Evolutionary conservation across 495 filamentous ascomycete species (phyloP), one percentile per base, ranked within the genome.

Genomic region (Stereocaulon alpinum): DNA sequence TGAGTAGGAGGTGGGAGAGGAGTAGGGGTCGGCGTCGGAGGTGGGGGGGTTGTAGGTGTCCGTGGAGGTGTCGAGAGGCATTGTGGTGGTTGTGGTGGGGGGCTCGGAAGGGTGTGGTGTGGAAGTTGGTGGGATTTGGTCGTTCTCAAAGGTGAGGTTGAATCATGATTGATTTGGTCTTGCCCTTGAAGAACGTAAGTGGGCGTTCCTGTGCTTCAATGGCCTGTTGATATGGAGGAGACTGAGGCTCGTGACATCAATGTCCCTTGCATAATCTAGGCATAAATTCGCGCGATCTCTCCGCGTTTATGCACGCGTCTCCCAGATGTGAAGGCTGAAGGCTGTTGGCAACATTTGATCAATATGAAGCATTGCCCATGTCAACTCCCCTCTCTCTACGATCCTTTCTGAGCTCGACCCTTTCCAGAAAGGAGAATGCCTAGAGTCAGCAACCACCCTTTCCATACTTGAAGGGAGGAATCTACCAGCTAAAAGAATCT

Each of bases 1-100:
- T 34, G 55, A 12, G 30, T 44, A 55, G 24, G 54, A 37, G 59
- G 58, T 60, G 56, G 60, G 56, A 44, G 51, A 43, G 27, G 22
- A 40, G 42, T 61, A 66, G 40, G 64, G 60, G 48, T 63, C 61
- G 47, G 61, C 53, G 47, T 54, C 17, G 20, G 59, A 55, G 7
- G 43, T 15, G 15, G 55, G 54, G 56, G 60, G 22, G 30, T 34
- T 50, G 45, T 63, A 63, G 51, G 58, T 43, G 43, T 63, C 61
- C 22, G 62, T 20, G 43, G 61, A 54, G 47, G 34, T 41, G 43
- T 61, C 52, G 50, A 61, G 45, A 43, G 58, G 49, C 61, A 63
- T 60, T 40, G 41, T 40, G 30, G 44, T 6, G 27, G 44, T 51
- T 58, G 22, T 17, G 43, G 34, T 37, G 34, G 34, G 51, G n/a